Base-by-base conservation (phyloP, 1,139 yeast genomes). In the Candida albicans region DNA sequence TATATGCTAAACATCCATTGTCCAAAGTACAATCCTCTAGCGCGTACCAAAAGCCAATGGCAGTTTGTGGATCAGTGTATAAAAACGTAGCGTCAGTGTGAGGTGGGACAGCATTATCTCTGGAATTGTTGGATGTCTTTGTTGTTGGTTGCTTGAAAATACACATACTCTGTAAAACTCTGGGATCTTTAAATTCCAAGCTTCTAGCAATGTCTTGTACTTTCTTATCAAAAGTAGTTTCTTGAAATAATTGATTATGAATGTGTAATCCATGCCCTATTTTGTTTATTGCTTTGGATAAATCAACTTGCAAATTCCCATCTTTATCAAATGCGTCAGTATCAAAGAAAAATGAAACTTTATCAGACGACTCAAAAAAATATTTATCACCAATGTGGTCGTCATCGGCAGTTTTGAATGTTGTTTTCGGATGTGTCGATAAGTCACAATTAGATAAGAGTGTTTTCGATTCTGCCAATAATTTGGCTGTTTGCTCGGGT, bases 1-100 rank as follows among this genome's bases (percentile, higher is more conserved):
- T 71, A 56, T 76, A 85, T 48, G 81, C 77, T 27, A 87, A 66
- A 48, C 95, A 86, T 0, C 95, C 95, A 58, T 87, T 87, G 7
- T 66, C 67, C 6, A 60, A 51, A 1, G 84, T 82, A 57, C 95
- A 87, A 55, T 85, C 87, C 53, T 87, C 90, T 51, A 87, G 65
- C 0, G 95, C 93, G 56, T 82, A 81, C 95, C 95, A 87, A 58
- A 84, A 87, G 4, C 95, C 96, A 35, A 86, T 62, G 0, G 93
- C 90, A 2, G 81, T 67, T 43, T 77, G 82, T 0, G 95, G 95
- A 26, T 79, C 70, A 0, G 95, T 87, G 62, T 71, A 87, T 31
- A 87, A 67, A 54, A 87, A 87, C 3, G 83, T 81, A 1, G 82
- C 90, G 58, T 87, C 96, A 42, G 84, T 86, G 56, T 87, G 96